Evolutionary conservation across 345 rosid species (phyloP).

Genomic region (Pelargonium nanum): DNA sequence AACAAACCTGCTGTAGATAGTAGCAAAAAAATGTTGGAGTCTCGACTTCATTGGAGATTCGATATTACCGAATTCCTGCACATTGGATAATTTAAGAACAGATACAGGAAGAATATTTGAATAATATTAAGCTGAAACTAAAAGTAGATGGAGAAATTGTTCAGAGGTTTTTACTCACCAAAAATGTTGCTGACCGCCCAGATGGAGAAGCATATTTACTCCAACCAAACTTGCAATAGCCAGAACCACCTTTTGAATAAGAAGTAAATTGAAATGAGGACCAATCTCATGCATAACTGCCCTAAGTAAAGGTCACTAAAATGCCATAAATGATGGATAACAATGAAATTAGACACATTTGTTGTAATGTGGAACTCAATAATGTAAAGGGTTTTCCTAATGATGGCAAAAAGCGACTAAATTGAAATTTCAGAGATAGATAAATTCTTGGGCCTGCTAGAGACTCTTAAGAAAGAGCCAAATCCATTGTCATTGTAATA

Average conservation of each 20-base stretch:
- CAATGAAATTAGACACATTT: background rate
- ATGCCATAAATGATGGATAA: background rate
- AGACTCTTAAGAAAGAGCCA: background rate
- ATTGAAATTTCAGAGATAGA: background rate
- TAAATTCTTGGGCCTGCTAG: background rate
- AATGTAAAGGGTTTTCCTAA: too few species aligned
- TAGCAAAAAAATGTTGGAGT: slow-evolving; percentile 59
- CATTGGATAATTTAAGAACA: slow-evolving; percentile 12
- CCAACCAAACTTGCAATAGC: slow-evolving; percentile 92
- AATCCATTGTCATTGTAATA: background rate
- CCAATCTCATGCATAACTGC: background rate
- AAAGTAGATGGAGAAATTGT: background rate
- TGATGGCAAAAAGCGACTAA: background rate
- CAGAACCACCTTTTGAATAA: slow-evolving; percentile 64
- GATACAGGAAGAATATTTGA: background rate
- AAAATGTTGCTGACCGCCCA: slow-evolving; percentile 68
- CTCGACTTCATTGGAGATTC: slow-evolving; percentile 79
- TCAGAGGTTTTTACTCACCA: slow-evolving; percentile 35
- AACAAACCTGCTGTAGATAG: slow-evolving; percentile 61
- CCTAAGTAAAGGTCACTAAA: background rate
- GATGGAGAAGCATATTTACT: slow-evolving; percentile 65
- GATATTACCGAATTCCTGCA: slow-evolving; percentile 85
- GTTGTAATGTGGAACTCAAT: background rate
- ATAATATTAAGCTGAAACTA: background rate
- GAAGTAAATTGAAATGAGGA: slow-evolving; percentile 1